These are phyloP conservation scores for Creolimax fragrantissima DNA, from an alignment of 78 protist genomes.

Conservation along the genomic window DNA sequence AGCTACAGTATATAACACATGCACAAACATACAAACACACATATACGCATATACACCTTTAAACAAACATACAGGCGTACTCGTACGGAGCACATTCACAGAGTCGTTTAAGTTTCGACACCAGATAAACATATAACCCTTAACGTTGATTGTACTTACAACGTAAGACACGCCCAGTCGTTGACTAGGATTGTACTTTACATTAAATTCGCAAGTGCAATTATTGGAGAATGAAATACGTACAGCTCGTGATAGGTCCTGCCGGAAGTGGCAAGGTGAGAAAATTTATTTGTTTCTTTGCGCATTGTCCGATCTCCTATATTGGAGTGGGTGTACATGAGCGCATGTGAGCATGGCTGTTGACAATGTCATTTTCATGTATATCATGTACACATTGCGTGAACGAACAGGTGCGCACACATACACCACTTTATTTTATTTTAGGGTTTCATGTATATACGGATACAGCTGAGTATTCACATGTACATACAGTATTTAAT, in stretches of 20 bases:
- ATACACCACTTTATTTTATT: too few species aligned
- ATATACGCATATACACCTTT: neutral
- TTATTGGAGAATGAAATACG: conserved; percentile 36
- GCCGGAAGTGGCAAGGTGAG: conserved; percentile 90
- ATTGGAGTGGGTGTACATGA: neutral
- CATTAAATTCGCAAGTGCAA: too few species aligned
- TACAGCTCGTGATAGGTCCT: conserved; percentile 93
- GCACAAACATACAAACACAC: neutral
- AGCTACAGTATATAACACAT: too few species aligned
- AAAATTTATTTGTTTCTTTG: neutral
- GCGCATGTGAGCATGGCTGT: neutral
- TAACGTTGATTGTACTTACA: too few species aligned
- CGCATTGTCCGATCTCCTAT: neutral
- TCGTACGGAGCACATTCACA: neutral
- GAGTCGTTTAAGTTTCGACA: neutral
- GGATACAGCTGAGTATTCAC: too few species aligned
- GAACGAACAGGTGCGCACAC: too few species aligned
- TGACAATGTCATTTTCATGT: neutral
- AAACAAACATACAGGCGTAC: neutral
- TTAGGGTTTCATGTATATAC: too few species aligned
- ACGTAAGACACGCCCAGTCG: too few species aligned
- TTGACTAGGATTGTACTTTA: too few species aligned
- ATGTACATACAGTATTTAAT: too few species aligned
- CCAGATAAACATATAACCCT: too few species aligned
- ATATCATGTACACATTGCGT: too few species aligned